These are phyloP conservation scores for Rugosomyces carneus DNA, from an alignment of 1,284 basidiomycete species.

Conservation along the genomic window DNA sequence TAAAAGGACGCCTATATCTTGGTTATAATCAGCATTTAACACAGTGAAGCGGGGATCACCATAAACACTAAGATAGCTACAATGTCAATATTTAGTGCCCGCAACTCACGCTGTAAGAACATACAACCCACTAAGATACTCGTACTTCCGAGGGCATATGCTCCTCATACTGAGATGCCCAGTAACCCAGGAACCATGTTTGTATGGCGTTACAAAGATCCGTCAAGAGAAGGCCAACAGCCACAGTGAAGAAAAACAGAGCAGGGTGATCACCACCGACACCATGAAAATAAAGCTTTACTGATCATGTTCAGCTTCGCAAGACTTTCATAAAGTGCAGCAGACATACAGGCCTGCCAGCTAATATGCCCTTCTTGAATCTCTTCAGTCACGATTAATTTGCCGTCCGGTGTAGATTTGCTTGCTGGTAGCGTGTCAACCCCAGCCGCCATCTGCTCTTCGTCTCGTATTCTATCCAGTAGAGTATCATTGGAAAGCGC, in stretches of 20 bases:
- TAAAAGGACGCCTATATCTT: conserved; percentile 22
- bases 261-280: conserved; percentile 36
- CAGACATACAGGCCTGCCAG: conserved; percentile 27
- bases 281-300: conserved; percentile 32
- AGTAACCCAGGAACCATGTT: conserved; percentile 55
- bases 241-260: conserved; percentile 33
- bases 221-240: conserved; percentile 24
- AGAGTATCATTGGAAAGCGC: conserved; percentile 38
- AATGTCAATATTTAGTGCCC: background rate
- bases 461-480: conserved; percentile 33
- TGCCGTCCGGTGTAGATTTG: conserved; percentile 31
- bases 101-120: background rate
- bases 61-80: conserved; percentile 44
- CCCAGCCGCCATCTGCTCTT: conserved; percentile 33
- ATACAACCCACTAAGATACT: conserved; percentile 32
- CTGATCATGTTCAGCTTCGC: conserved; percentile 12
- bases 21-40: background rate
- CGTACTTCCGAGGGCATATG: conserved; percentile 30
- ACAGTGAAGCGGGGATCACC: conserved; percentile 6
- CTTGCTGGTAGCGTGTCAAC: conserved; percentile 31
- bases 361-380: conserved; percentile 54
- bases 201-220: conserved; percentile 33
- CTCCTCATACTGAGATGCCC: conserved; percentile 49
- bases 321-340: conserved; percentile 8
- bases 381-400: conserved; percentile 57